Conservation (phyloP, 164 flowering plant genomes). For the Dillenia suffruticosa region DNA sequence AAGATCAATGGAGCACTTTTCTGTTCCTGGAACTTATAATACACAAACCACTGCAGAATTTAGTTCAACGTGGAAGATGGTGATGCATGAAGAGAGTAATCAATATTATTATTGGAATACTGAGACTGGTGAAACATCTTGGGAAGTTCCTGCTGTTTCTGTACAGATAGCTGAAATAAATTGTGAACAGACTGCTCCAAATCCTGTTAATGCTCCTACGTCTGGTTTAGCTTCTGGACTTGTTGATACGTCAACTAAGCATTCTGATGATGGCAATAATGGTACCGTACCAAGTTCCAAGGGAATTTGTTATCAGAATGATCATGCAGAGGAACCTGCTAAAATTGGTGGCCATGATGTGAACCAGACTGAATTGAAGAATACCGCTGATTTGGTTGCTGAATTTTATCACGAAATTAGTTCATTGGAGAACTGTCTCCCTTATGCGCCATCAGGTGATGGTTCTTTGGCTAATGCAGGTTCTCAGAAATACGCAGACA, state of each 20-base stretch:
- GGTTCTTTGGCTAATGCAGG: conserved; percentile 8
- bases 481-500: conserved; percentile 3
- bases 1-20: conserved; percentile 16
- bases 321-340: no score
- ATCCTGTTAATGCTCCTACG: conserved; percentile 9
- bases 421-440: neutral
- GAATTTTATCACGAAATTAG: neutral
- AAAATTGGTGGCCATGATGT: conserved; percentile 6
- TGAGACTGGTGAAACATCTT: conserved; percentile 92
- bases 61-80: conserved; percentile 67
- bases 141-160: conserved; percentile 73
- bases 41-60: conserved; percentile 42
- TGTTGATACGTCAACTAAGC: conserved; percentile 10
- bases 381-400: conserved; percentile 3
- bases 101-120: conserved; percentile 90
- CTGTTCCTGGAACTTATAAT: conserved; percentile 33
- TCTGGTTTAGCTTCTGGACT: neutral
- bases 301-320: no score
- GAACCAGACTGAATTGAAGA: conserved; percentile 11
- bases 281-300: neutral
- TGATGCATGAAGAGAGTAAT: conserved; percentile 81
- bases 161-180: conserved; percentile 24
- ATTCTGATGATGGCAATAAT: conserved; percentile 7
- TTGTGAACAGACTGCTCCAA: conserved; percentile 17
- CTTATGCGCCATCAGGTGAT: conserved; percentile 6